phyloP scores from a whole-genome alignment of 768 basidiomycete species.

The Xerocomellus chrysenteron region DNA sequence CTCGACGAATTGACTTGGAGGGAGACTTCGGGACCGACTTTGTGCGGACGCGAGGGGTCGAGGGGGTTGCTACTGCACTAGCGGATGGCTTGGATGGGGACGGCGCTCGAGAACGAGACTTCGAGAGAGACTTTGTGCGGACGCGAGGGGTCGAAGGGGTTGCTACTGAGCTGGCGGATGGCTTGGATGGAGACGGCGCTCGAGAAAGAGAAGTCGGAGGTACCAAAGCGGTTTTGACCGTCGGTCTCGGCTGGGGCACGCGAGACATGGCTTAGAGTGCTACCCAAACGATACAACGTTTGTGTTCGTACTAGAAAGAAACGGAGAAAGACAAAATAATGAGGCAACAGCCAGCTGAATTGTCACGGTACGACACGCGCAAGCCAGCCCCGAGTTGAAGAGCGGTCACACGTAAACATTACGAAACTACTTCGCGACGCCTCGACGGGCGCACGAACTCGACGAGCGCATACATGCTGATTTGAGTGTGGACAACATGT shows the following conservation, averaged over 20 bases:
- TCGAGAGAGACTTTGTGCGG: conserved; percentile 39
- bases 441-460: neutral
- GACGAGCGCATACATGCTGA: neutral
- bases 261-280: conserved; percentile 37
- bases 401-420: conserved; percentile 17
- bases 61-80: conserved; percentile 22
- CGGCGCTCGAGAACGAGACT: conserved; percentile 35
- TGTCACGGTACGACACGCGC: conserved; percentile 5
- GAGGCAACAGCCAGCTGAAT: neutral
- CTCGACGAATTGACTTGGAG: conserved; percentile 27
- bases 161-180: conserved; percentile 24
- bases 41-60: conserved; percentile 35
- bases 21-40: conserved; percentile 39
- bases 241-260: conserved; percentile 37
- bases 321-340: neutral
- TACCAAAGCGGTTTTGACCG: conserved; percentile 27
- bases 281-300: neutral
- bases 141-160: conserved; percentile 29
- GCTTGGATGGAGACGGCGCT: conserved; percentile 32
- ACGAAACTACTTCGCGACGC: conserved; percentile 13
- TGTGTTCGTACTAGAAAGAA: conserved; percentile 7
- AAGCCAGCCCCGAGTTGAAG: neutral
- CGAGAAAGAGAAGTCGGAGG: conserved; percentile 33
- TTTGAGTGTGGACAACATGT: neutral
- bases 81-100: conserved; percentile 32